These are phyloP conservation scores for Lipomyces yamanashiensis DNA, from an alignment of 805 yeast genomes.

Conservation along the genomic window DNA sequence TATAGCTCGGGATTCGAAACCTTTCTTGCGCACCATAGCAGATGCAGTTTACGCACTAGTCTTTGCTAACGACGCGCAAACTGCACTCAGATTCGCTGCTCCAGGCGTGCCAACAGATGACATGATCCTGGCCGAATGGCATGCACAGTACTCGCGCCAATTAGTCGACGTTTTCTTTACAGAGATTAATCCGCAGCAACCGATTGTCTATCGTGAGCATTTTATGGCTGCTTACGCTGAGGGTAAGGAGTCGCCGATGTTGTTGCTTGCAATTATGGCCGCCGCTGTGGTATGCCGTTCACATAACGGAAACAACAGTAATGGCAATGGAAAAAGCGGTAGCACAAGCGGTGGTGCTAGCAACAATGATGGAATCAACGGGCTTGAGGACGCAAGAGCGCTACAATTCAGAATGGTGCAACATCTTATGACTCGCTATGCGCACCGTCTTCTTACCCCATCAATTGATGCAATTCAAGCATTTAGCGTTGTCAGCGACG, in stretches of 20 bases:
- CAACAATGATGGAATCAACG: neutral
- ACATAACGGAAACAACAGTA: neutral
- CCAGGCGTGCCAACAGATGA: constrained; percentile 9
- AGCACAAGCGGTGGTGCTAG: neutral
- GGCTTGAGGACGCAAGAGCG: constrained; percentile 9
- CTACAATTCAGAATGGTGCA: constrained; percentile 22
- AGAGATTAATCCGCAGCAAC: constrained; percentile 21
- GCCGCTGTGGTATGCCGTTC: constrained; percentile 1
- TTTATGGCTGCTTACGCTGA: constrained; percentile 28
- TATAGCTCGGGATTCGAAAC: constrained; percentile 5
- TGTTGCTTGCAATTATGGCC: constrained; percentile 33
- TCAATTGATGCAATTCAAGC: constrained; percentile 27
- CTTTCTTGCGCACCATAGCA: constrained; percentile 3
- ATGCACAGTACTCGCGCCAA: constrained; percentile 14
- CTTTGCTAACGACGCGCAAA: constrained; percentile 15
- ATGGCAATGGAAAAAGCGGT: too few species aligned
- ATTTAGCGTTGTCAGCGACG: constrained; percentile 19
- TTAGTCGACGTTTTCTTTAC: constrained; percentile 22
- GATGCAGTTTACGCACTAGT: constrained; percentile 19
- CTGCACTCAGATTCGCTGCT: neutral
- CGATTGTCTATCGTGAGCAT: constrained; percentile 26
- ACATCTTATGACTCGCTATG: constrained; percentile 8
- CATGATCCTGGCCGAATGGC: constrained; percentile 20
- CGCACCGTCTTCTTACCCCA: constrained; percentile 17
- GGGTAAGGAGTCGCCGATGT: constrained; percentile 20